Evolutionary conservation across 805 yeast species (phyloP), one percentile per base, ranked within the genome.

Genomic region (Ogataea paradorogensis): DNA sequence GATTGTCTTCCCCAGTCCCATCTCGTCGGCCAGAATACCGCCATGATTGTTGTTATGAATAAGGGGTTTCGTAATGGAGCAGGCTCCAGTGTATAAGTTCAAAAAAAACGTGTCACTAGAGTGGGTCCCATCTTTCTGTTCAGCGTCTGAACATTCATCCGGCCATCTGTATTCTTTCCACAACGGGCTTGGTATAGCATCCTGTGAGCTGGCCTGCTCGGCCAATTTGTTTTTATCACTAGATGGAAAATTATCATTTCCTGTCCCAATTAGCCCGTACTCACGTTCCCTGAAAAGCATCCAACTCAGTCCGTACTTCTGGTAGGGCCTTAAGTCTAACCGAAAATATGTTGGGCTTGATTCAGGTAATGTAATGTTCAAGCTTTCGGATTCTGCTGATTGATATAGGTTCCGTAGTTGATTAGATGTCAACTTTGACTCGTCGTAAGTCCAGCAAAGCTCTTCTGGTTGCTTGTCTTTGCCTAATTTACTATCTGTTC

Each of bases 1-100:
- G 16, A 90, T 84, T 0, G 98, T 90, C 57, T 90, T 90, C 30
- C 98, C 98, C 7, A 90, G 69, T 0, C 98, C 98, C 98, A 90
- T 90, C 59, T 90, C 98, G 65, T 90, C 98, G 0, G 97, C 95
- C 11, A 90, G 65, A 15, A 90, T 84, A 2, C 98, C 98, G 26
- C 98, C 97, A 34, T 71, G 69, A 34, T 82, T 72, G 14, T 73
- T 54, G 1, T 81, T 69, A 42, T 71, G 76, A 28, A 88, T 66
- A 9, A 79, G 51, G 1, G 96, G 97, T 45, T 74, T 78, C 15
- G 74, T 72, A 11, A 76, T 50, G 0, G 91, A 78, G 40, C 91
- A 74, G 40, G 84, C 89, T 4, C 96, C 96, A 40, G 84, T 78
- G 55, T 81, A 84, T 42, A 85, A 59, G 53, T 88, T 89, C 11